A percentile compares a stretch with the other conserved stretches of the same genome.
phyloP scores from a whole-genome alignment of 2,329 filamentous ascomycete species.

The Madurella fahalii region DNA sequence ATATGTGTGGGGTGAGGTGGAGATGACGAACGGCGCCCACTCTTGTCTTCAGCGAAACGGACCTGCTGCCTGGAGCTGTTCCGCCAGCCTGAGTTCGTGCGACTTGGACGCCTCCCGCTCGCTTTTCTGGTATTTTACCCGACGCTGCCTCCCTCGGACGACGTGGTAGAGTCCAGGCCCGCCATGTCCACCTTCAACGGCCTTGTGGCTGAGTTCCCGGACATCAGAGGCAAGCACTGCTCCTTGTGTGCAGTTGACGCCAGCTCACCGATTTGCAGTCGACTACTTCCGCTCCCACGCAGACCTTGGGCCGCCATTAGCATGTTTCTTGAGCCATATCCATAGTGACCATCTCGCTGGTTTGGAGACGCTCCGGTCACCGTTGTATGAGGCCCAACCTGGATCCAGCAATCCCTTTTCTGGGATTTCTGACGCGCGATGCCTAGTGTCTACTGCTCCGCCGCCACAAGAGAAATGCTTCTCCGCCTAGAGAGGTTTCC shows the following conservation, averaged over 20 bases:
- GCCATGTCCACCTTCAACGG: constrained; percentile 76
- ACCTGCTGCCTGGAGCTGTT: too few species aligned
- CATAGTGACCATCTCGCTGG: constrained; percentile 87
- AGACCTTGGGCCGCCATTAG: constrained; percentile 59
- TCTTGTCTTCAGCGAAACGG: too few species aligned
- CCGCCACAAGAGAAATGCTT: constrained; percentile 75
- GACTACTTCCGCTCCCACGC: constrained; percentile 70
- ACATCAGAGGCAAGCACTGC: constrained; percentile 58
- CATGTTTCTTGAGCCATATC: constrained; percentile 87
- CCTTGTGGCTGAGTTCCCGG: constrained; percentile 69
- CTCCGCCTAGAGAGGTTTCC: constrained; percentile 74
- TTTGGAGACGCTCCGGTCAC: constrained; percentile 68
- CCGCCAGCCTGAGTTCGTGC: too few species aligned
- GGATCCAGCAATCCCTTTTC: background rate
- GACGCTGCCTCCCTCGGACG: too few species aligned
- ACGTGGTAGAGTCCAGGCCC: background rate
- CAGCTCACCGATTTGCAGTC: constrained; percentile 44
- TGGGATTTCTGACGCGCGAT: constrained; percentile 1
- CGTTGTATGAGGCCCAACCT: constrained; percentile 52
- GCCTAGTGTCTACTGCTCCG: constrained; percentile 74
- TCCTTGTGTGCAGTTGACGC: background rate
- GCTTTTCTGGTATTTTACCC: too few species aligned
- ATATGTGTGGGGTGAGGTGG: too few species aligned
- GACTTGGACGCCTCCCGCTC: too few species aligned
- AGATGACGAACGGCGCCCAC: too few species aligned